Conservation (phyloP, 495 filamentous ascomycete genomes). For the Neurospora sp. region DNA sequence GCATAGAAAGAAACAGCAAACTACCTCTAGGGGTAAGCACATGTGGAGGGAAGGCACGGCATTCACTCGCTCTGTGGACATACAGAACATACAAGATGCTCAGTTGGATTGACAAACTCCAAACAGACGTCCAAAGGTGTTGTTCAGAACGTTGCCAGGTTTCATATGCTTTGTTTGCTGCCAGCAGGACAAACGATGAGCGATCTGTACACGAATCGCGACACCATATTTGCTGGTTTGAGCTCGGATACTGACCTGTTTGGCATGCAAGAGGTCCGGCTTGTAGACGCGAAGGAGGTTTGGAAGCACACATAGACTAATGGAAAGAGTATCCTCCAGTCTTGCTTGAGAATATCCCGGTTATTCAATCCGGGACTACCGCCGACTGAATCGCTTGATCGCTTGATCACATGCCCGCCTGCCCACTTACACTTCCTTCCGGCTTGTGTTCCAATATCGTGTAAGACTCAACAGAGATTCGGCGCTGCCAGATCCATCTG, state of each 20-base stretch:
- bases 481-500: background rate
- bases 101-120: no score
- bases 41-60: background rate
- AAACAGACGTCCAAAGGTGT: no score
- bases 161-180: background rate
- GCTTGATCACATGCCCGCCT: no score
- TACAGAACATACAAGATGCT: no score
- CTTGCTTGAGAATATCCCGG: no score
- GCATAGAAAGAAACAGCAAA: background rate
- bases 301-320: background rate
- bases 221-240: background rate
- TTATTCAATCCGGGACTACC: no score
- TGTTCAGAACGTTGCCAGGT: no score
- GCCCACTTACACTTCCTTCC: no score
- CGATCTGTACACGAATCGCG: background rate
- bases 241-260: background rate
- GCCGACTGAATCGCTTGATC: no score
- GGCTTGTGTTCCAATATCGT: no score
- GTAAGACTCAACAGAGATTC: background rate
- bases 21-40: background rate
- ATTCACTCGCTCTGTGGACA: background rate
- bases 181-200: background rate
- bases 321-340: background rate
- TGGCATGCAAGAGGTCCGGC: background rate
- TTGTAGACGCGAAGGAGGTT: background rate